Conservation (phyloP, 2,329 filamentous ascomycete genomes). For the Pyrenophora tritici-repentis region DNA sequence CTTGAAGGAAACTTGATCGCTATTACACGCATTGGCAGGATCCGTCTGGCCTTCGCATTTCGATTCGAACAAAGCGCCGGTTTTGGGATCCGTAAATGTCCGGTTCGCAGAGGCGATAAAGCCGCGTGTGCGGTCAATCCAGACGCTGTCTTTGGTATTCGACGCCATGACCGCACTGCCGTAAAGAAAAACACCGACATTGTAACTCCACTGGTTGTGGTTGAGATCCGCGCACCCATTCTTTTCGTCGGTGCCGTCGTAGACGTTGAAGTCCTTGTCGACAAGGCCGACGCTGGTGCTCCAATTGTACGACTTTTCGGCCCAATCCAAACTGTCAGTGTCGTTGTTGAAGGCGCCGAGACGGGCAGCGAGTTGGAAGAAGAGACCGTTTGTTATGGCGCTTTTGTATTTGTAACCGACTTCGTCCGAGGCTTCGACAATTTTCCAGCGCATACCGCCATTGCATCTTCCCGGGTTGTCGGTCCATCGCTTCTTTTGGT, state of each 20-base stretch:
- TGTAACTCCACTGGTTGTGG: constrained; percentile 54
- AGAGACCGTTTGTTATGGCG: constrained; percentile 74
- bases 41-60: constrained; percentile 62
- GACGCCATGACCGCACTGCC: constrained; percentile 44
- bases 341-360: constrained; percentile 69
- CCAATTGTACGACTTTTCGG: constrained; percentile 65
- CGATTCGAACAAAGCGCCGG: constrained; percentile 55
- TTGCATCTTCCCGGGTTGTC: constrained; percentile 63
- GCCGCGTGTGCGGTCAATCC: constrained; percentile 38
- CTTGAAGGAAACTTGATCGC: constrained; percentile 74
- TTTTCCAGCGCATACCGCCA: constrained; percentile 75
- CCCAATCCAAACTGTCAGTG: constrained; percentile 60
- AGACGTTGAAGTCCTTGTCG: constrained; percentile 55
- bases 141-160: constrained; percentile 24
- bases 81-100: constrained; percentile 28
- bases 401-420: constrained; percentile 83
- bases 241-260: constrained; percentile 54
- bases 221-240: constrained; percentile 52
- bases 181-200: constrained; percentile 61
- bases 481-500: constrained; percentile 67
- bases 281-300: constrained; percentile 55
- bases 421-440: constrained; percentile 66
- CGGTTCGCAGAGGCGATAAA: constrained; percentile 39
- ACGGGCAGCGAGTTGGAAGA: constrained; percentile 79
- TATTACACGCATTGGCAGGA: constrained; percentile 56